Evolutionary conservation across 192 early-diverging fungal genomes (phyloP).

Genomic region (Linnemannia elongata): DNA sequence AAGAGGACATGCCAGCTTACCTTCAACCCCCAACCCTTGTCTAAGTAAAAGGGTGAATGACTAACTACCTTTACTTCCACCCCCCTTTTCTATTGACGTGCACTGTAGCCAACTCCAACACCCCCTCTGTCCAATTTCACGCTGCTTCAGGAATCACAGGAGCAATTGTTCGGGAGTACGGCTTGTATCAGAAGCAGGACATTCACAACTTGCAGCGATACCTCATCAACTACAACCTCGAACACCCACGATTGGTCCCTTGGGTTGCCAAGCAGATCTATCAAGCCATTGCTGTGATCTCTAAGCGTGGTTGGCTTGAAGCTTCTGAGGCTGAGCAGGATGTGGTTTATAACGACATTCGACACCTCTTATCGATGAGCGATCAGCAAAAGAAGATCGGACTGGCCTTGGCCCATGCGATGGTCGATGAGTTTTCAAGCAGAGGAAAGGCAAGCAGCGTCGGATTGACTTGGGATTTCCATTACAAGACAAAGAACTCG

Average conservation of each 20-base stretch:
- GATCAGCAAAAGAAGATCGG: conserved; percentile 62
- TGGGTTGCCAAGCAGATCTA: conserved; percentile 71
- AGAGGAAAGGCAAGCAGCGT: conserved; percentile 67
- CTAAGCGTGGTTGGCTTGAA: conserved; percentile 76
- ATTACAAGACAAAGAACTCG: conserved; percentile 70
- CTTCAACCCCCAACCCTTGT: not conserved
- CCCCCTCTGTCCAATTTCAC: conserved; percentile 72
- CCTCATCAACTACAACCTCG: conserved; percentile 68
- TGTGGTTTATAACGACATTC: conserved; percentile 67
- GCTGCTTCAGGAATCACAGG: conserved; percentile 69
- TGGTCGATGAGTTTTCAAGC: conserved; percentile 77
- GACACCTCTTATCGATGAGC: conserved; percentile 61
- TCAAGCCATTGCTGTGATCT: conserved; percentile 71
- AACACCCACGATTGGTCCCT: conserved; percentile 62
- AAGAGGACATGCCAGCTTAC: not conserved
- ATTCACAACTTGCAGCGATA: conserved; percentile 69
- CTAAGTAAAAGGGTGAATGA: not conserved
- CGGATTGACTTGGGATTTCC: conserved; percentile 77
- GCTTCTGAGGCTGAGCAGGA: conserved; percentile 64
- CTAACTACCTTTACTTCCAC: not conserved
- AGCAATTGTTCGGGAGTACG: conserved; percentile 69
- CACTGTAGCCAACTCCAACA: conserved; percentile 66
- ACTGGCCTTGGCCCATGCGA: conserved; percentile 63
- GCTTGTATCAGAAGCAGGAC: conserved; percentile 64
- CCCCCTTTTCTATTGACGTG: not conserved